Evolutionary conservation across 1,284 basidiomycete genomes (phyloP).

Genomic region (Papiliotrema flavescens): DNA sequence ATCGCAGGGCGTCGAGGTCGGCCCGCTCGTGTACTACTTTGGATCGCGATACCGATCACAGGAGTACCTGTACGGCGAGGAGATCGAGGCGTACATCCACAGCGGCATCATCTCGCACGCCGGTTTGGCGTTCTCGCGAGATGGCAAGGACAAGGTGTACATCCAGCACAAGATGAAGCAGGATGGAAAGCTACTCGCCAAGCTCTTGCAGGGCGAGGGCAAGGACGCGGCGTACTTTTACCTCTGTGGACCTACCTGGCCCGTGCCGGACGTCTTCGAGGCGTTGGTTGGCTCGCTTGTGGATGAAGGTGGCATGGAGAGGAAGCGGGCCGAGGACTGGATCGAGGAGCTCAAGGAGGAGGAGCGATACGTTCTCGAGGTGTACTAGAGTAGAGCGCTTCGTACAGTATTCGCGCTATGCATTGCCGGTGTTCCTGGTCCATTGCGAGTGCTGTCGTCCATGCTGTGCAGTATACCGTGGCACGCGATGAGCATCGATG

Average conservation of each 20-base stretch:
- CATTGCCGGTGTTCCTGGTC: neutral
- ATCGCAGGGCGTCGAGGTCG: constrained; percentile 71
- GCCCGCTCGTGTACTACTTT: constrained; percentile 96
- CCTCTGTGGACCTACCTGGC: constrained; percentile 97
- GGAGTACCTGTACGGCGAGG: constrained; percentile 82
- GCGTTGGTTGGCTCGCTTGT: constrained; percentile 77
- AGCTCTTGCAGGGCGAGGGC: constrained; percentile 58
- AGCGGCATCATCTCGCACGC: constrained; percentile 81
- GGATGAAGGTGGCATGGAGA: constrained; percentile 65
- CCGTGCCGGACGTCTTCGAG: constrained; percentile 94
- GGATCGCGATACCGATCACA: constrained; percentile 90
- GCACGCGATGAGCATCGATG: too few species aligned
- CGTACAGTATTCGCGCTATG: neutral
- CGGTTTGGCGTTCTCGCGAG: constrained; percentile 95
- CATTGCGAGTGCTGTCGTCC: neutral
- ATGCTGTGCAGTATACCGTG: too few species aligned
- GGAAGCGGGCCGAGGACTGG: constrained; percentile 70
- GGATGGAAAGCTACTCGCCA: constrained; percentile 71
- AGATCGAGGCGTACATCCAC: constrained; percentile 61
- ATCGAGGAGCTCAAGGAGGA: constrained; percentile 93
- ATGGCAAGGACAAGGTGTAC: constrained; percentile 87
- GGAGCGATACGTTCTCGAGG: constrained; percentile 95
- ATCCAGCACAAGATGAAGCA: constrained; percentile 98
- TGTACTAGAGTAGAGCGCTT: constrained; percentile 47
- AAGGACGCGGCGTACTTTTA: constrained; percentile 77